Conservation (phyloP, 140 eudicot genomes). For the Ambrosia hybrid region DNA sequence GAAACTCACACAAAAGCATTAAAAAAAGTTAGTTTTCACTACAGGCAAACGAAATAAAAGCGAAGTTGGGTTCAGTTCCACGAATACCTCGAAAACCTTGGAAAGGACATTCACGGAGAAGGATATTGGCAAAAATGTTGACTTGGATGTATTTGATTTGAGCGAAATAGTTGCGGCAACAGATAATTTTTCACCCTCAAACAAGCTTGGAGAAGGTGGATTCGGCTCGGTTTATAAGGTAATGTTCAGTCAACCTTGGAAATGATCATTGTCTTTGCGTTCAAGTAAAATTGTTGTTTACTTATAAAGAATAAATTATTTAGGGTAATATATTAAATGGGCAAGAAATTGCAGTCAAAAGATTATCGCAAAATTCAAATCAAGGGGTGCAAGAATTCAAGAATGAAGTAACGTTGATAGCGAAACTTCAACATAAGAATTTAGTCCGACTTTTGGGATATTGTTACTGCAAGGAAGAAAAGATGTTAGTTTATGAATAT, state of each 20-base stretch:
- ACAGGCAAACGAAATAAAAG: constrained; percentile 4
- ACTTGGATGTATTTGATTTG: constrained; percentile 4
- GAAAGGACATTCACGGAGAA: background rate
- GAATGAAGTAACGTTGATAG: constrained; percentile 1
- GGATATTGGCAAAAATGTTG: constrained; percentile 1
- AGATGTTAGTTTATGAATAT: constrained; percentile 15
- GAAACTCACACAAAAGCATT: background rate
- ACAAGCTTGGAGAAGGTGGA: constrained; percentile 18
- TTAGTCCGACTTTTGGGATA: constrained; percentile 8
- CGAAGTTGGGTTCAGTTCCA: background rate
- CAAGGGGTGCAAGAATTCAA: constrained; percentile 15
- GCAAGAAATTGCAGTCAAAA: constrained; percentile 6
- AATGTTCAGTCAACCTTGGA: background rate
- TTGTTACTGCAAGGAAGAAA: background rate
- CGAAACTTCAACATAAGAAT: constrained; percentile 13
- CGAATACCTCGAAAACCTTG: constrained; percentile 1
- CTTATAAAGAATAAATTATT: background rate
- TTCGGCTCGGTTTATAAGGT: constrained; percentile 18
- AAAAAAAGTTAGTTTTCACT: no score
- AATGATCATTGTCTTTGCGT: background rate
- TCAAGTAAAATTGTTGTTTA: background rate
- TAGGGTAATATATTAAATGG: constrained; percentile 6
- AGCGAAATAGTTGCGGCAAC: background rate
- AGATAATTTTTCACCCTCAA: background rate
- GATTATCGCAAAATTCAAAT: constrained; percentile 13